Percentiles rank a stretch among this genome's conserved stretches.
Conservation (phyloP, 2,329 filamentous ascomycete species). For the Trichothecium roseum region DNA sequence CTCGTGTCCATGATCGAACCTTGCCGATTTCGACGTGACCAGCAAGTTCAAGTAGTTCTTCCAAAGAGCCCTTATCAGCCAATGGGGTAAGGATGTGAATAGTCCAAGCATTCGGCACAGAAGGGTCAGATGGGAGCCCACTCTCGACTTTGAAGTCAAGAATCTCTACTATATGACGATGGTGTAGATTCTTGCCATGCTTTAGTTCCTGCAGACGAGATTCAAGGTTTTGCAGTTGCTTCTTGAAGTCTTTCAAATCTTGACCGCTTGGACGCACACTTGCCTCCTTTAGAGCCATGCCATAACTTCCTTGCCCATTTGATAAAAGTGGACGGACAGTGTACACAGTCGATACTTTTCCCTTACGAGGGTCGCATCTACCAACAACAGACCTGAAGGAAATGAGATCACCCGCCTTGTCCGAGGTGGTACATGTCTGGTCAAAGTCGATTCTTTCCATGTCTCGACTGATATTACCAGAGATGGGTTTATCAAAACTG, state of each 20-base stretch:
- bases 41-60: constrained; percentile 71
- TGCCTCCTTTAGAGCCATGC: constrained; percentile 66
- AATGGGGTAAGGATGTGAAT: constrained; percentile 67
- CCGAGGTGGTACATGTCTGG: constrained; percentile 51
- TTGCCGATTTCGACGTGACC: constrained; percentile 64
- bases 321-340: constrained; percentile 59
- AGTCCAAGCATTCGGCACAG: constrained; percentile 45
- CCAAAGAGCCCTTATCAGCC: constrained; percentile 72
- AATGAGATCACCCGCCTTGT: constrained; percentile 51
- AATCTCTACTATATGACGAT: constrained; percentile 68
- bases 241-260: constrained; percentile 57
- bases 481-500: constrained; percentile 12
- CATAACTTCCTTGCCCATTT: constrained; percentile 43
- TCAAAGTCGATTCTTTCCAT: constrained; percentile 49
- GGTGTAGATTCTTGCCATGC: constrained; percentile 59
- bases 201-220: constrained; percentile 66
- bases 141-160: constrained; percentile 73
- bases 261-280: constrained; percentile 46
- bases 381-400: constrained; percentile 63
- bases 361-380: constrained; percentile 54
- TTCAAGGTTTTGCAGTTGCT: constrained; percentile 67
- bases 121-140: constrained; percentile 27
- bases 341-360: constrained; percentile 57
- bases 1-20: constrained; percentile 81
- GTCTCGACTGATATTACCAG: constrained; percentile 15